A percentile compares a stretch with the other conserved stretches of the same genome.
Evolutionary conservation across 768 basidiomycete species (phyloP).

Genomic region (Hortiboletus campestris): DNA sequence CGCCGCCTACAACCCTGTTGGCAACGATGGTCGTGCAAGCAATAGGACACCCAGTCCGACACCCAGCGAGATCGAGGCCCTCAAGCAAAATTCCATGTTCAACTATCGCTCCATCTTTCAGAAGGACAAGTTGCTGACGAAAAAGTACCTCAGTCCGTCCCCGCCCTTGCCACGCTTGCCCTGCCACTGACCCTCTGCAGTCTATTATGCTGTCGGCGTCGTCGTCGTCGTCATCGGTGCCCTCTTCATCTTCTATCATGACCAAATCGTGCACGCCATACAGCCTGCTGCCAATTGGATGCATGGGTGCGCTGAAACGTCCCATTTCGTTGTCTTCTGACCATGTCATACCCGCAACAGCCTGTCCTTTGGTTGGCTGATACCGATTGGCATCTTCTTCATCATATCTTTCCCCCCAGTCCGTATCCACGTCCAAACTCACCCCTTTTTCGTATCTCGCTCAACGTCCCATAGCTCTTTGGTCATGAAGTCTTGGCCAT

Average conservation of each 20-base stretch:
- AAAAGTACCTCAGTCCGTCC: constrained; percentile 54
- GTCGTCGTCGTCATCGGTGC: constrained; percentile 48
- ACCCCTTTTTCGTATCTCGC: neutral
- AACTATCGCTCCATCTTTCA: constrained; percentile 43
- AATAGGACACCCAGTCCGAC: constrained; percentile 61
- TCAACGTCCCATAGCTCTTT: constrained; percentile 54
- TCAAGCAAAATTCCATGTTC: constrained; percentile 41
- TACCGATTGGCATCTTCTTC: constrained; percentile 80
- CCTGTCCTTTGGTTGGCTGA: constrained; percentile 61
- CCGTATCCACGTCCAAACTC: constrained; percentile 23
- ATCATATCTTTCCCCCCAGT: constrained; percentile 86
- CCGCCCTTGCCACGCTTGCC: too few species aligned
- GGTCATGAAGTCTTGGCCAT: constrained; percentile 92
- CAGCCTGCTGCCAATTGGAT: constrained; percentile 48
- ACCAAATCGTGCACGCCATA: constrained; percentile 50
- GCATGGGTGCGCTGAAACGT: constrained; percentile 31
- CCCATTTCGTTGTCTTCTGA: neutral
- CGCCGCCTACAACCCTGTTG: constrained; percentile 11
- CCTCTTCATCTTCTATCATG: constrained; percentile 62
- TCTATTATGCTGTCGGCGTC: constrained; percentile 50
- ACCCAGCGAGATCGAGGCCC: constrained; percentile 52
- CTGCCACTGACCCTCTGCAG: constrained; percentile 10
- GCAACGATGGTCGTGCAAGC: constrained; percentile 11
- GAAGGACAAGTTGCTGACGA: constrained; percentile 53
- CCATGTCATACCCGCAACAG: constrained; percentile 31